Evolutionary conservation across 306 rosid genomes (phyloP).

Genomic region (Prunus padus): DNA sequence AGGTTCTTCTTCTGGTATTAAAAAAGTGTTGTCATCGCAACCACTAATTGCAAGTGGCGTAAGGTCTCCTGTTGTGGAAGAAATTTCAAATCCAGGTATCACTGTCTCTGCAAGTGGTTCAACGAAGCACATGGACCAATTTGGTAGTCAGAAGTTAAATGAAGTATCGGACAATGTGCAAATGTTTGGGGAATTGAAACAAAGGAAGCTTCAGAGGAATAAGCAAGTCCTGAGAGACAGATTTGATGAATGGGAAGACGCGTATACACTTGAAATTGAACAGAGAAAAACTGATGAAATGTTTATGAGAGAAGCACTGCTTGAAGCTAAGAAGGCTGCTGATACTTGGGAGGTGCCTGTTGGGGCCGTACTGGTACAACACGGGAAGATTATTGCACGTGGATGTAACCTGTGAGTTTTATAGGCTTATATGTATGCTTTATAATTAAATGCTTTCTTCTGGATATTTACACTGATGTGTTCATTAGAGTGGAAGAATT

Average conservation of each 20-base stretch:
- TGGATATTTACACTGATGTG: conserved; percentile 22
- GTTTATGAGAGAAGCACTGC: conserved; percentile 95
- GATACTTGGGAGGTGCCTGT: conserved; percentile 99
- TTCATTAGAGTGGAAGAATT: conserved; percentile 83
- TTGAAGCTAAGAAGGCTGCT: conserved; percentile 93
- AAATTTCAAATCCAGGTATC: conserved; percentile 25
- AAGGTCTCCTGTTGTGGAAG: conserved; percentile 16
- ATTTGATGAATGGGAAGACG: conserved; percentile 96
- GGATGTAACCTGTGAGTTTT: conserved; percentile 85
- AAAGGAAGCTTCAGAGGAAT: conserved; percentile 68
- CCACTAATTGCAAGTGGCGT: conserved; percentile 31
- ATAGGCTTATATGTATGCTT: conserved; percentile 11
- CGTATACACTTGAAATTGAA: conserved; percentile 61
- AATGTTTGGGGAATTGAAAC: conserved; percentile 67
- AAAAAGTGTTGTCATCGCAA: conserved; percentile 35
- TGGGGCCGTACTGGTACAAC: conserved; percentile 89
- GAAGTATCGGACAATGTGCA: conserved; percentile 47
- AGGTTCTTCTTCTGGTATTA: conserved; percentile 42
- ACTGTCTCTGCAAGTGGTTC: conserved; percentile 37
- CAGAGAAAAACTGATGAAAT: conserved; percentile 69
- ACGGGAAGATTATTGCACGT: conserved; percentile 87
- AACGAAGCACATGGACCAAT: conserved; percentile 38
- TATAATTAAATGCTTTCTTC: conserved; percentile 11
- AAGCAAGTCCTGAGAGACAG: conserved; percentile 70
- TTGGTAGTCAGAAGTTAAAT: conserved; percentile 31